Evolutionary conservation across 2,329 filamentous ascomycete genomes (phyloP).

Genomic region (Colletotrichum liaoningense): DNA sequence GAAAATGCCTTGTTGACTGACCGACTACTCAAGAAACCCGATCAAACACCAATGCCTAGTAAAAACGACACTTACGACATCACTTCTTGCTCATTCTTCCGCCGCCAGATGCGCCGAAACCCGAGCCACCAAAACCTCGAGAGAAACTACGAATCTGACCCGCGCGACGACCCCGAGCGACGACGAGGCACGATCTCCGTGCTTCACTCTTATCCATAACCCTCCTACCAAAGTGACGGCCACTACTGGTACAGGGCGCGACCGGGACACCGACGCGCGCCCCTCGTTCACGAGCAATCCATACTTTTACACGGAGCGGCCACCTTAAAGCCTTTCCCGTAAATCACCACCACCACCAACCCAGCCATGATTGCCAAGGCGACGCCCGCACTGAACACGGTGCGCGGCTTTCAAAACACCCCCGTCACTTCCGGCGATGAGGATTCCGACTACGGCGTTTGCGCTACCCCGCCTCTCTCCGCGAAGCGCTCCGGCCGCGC

Average conservation of each 20-base stretch:
- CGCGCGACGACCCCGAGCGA: conserved; percentile 69
- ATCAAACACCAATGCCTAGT: conserved; percentile 65
- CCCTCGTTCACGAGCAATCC: conserved; percentile 44
- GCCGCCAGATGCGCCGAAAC: conserved; percentile 66
- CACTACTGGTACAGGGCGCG: conserved; percentile 28
- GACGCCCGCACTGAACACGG: conserved; percentile 62
- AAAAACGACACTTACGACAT: conserved; percentile 55
- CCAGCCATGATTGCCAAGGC: conserved; percentile 58
- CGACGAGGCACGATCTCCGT: conserved; percentile 61
- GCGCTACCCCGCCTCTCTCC: conserved; percentile 35
- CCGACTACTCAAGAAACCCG: conserved; percentile 28
- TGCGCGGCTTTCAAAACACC: conserved; percentile 68
- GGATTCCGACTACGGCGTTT: conserved; percentile 61
- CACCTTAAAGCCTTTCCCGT: not conserved
- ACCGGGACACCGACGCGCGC: conserved; percentile 32
- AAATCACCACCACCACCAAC: conserved; percentile 8
- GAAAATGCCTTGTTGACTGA: conserved; percentile 16
- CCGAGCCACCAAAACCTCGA: conserved; percentile 61
- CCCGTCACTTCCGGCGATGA: conserved; percentile 67
- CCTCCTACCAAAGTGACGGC: conserved; percentile 26
- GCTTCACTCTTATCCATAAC: conserved; percentile 29
- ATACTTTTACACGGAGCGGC: conserved; percentile 35
- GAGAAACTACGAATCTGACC: conserved; percentile 61
- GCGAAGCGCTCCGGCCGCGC: conserved; percentile 49
- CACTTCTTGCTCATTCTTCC: conserved; percentile 61